phyloP scores from a whole-genome alignment of 2,329 filamentous ascomycete species.

The Colletotrichum lindemuthianum region DNA sequence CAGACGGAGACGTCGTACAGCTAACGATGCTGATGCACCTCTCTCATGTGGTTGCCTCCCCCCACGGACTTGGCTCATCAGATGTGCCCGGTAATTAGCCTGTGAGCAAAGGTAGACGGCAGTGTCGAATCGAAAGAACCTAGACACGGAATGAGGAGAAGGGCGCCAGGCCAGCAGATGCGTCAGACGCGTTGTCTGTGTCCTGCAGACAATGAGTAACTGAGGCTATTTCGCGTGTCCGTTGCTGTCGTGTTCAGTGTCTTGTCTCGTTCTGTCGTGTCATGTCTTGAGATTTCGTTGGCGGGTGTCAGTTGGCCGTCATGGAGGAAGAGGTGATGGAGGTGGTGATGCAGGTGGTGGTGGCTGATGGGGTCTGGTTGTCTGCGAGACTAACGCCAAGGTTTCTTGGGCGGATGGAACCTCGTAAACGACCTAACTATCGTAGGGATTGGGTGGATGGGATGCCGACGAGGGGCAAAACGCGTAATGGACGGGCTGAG shows the following conservation, averaged over 20 bases:
- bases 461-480: conserved; percentile 34
- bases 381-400: conserved; percentile 23
- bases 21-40: conserved; percentile 16
- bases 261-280: not conserved
- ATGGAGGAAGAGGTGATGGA: too few relatives aligned
- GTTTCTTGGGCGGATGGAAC: conserved; percentile 29
- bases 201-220: not conserved
- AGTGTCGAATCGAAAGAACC: not conserved
- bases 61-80: conserved; percentile 5
- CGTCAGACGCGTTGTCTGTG: not conserved
- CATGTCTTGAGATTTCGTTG: conserved; percentile 5
- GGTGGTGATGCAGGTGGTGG: not conserved
- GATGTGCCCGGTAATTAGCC: not conserved
- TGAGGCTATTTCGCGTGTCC: conserved; percentile 16
- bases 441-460: conserved; percentile 16
- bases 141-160: conserved; percentile 6
- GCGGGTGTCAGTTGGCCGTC: not conserved
- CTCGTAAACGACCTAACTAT: conserved; percentile 21
- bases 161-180: conserved; percentile 7
- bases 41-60: conserved; percentile 26
- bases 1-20: conserved; percentile 18
- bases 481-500: conserved; percentile 32
- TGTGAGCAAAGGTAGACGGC: conserved; percentile 6
- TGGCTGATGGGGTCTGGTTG: conserved; percentile 23
- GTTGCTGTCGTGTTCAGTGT: not conserved